A percentile compares a stretch with the other conserved stretches of the same genome.
Conservation (phyloP, 1,139 yeast species). For the Zygosaccharomyces sapae region DNA sequence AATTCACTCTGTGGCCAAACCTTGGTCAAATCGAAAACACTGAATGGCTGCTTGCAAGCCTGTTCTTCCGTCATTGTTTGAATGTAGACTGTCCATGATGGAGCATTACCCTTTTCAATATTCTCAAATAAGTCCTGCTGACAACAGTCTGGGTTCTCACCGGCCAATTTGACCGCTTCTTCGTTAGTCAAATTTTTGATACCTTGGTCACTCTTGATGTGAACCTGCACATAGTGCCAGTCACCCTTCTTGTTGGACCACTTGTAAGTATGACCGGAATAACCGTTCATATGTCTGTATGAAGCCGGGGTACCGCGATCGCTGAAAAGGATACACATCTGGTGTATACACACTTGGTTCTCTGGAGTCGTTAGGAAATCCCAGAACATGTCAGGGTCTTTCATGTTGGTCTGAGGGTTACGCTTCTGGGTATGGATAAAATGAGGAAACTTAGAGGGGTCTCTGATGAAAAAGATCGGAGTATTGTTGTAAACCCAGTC, state of each 20-base stretch:
- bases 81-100: conserved; percentile 61
- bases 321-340: conserved; percentile 56
- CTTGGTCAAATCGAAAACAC: conserved; percentile 66
- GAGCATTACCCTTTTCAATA: conserved; percentile 55
- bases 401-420: conserved; percentile 77
- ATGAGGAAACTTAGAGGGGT: conserved; percentile 55
- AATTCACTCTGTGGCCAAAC: conserved; percentile 57
- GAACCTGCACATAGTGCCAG: conserved; percentile 64
- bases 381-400: conserved; percentile 74
- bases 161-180: conserved; percentile 56
- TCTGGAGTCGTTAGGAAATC: conserved; percentile 53
- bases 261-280: conserved; percentile 69
- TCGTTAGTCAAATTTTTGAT: conserved; percentile 51
- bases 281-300: conserved; percentile 65
- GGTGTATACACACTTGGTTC: conserved; percentile 64
- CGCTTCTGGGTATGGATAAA: conserved; percentile 64
- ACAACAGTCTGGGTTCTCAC: conserved; percentile 61
- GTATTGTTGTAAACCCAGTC: conserved; percentile 63
- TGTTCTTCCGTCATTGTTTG: conserved; percentile 67
- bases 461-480: conserved; percentile 55
- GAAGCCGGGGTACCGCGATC: conserved; percentile 68
- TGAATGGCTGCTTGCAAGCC: conserved; percentile 56
- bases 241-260: conserved; percentile 65
- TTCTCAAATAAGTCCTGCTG: conserved; percentile 61
- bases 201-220: conserved; percentile 58